Conservation (phyloP, 1,139 yeast genomes). For the Nakaseomyces nivariensis region DNA sequence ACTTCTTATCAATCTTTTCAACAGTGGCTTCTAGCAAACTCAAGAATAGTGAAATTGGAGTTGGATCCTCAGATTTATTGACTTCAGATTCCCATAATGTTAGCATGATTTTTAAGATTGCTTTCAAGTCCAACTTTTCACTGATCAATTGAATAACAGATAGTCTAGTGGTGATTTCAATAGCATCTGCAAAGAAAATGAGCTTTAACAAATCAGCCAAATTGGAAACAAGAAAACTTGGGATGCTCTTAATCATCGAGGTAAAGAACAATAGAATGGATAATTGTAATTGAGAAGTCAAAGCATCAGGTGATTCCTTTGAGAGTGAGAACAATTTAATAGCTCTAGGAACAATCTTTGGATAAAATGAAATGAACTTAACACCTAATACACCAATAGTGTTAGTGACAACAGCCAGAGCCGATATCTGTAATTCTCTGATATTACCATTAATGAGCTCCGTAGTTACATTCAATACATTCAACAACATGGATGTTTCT, state of each 20-base stretch:
- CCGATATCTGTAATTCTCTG: slow-evolving; percentile 58
- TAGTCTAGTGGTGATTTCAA: slow-evolving; percentile 51
- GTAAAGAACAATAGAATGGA: slow-evolving; percentile 66
- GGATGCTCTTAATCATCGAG: slow-evolving; percentile 70
- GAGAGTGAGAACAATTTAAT: slow-evolving; percentile 46
- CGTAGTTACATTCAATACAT: slow-evolving; percentile 44
- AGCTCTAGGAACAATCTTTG: slow-evolving; percentile 72
- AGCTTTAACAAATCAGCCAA: slow-evolving; percentile 51
- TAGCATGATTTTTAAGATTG: slow-evolving; percentile 51
- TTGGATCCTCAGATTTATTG: slow-evolving; percentile 32
- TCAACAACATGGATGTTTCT: slow-evolving; percentile 40
- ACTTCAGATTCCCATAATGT: slow-evolving; percentile 52
- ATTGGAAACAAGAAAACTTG: slow-evolving; percentile 71
- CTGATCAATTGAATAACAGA: slow-evolving; percentile 57
- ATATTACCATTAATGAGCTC: slow-evolving; percentile 41
- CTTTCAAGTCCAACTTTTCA: slow-evolving; percentile 57
- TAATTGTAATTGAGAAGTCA: slow-evolving; percentile 40
- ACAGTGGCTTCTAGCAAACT: slow-evolving; percentile 56
- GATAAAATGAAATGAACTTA: slow-evolving; percentile 73
- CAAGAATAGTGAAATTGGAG: slow-evolving; percentile 60
- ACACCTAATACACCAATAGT: slow-evolving; percentile 72
- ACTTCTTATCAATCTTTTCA: slow-evolving; percentile 60
- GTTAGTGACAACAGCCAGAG: slow-evolving; percentile 63
- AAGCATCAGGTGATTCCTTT: slow-evolving; percentile 26
- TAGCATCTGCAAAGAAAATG: slow-evolving; percentile 47